Evolutionary conservation across 2,329 filamentous ascomycete species (phyloP).

Genomic region (Chalara sp.): DNA sequence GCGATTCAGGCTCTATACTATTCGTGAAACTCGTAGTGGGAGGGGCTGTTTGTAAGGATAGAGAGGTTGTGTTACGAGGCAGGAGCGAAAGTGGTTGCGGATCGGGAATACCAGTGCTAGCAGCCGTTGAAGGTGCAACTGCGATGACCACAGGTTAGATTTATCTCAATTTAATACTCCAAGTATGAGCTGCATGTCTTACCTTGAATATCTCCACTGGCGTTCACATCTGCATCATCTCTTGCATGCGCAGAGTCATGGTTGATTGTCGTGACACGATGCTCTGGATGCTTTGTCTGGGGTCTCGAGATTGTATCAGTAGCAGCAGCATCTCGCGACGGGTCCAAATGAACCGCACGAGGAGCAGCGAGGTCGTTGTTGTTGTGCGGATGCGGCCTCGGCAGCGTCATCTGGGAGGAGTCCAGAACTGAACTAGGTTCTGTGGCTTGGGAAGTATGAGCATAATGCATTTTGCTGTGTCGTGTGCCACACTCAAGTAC

Average conservation of each 20-base stretch:
- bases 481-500: too few species aligned
- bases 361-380: background rate
- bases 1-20: too few species aligned
- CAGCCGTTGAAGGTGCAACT: too few species aligned
- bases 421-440: constrained; percentile 8
- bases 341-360: background rate
- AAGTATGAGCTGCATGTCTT: background rate
- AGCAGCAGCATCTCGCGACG: background rate
- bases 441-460: too few species aligned
- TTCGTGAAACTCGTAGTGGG: too few species aligned
- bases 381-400: too few species aligned
- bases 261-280: background rate
- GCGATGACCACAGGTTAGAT: background rate
- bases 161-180: background rate
- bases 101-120: too few species aligned
- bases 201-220: background rate
- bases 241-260: background rate
- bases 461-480: too few species aligned
- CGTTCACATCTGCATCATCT: background rate
- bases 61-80: background rate
- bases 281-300: background rate
- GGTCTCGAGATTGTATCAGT: too few species aligned
- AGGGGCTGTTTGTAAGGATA: background rate
- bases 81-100: background rate
- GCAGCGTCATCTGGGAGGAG: constrained; percentile 1